These are phyloP conservation scores for Fagopyrum tataricum DNA, from an alignment of 148 eudicot species.

Conservation along the genomic window DNA sequence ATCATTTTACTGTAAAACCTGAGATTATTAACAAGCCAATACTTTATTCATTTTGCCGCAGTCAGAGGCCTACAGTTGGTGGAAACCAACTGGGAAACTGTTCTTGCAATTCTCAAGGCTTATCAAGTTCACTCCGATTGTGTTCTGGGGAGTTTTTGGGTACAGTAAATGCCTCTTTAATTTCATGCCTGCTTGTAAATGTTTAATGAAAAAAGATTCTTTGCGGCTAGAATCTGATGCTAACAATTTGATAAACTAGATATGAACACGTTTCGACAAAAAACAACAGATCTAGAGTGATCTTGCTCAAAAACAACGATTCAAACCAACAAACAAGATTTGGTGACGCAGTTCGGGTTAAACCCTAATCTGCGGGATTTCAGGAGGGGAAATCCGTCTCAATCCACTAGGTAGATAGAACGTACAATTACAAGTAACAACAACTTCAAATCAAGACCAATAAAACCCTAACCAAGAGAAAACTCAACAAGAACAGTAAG, in stretches of 20 bases:
- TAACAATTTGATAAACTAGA: not conserved
- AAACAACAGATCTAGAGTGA: no score
- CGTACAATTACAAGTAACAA: no score
- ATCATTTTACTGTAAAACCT: not conserved
- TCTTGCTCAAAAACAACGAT: no score
- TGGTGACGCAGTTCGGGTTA: no score
- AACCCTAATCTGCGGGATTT: no score
- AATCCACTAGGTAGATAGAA: no score
- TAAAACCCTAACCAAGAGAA: no score
- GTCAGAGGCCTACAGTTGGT: constrained; percentile 6
- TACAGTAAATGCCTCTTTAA: not conserved
- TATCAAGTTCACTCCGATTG: constrained; percentile 8
- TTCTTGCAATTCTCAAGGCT: constrained; percentile 11
- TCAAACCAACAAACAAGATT: no score
- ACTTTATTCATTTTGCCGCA: not conserved
- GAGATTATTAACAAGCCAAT: not conserved
- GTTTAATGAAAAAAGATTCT: not conserved
- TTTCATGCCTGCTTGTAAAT: not conserved
- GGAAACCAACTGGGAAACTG: constrained; percentile 4
- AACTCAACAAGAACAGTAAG: no score
- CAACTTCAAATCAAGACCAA: no score
- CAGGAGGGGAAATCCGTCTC: no score
- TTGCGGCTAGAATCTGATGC: not conserved
- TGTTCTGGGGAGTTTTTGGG: constrained; percentile 10
- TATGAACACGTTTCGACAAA: no score